Percentiles rank a stretch among this genome's conserved stretches.
These are phyloP conservation scores for Nigrograna mackinnonii DNA, from an alignment of 2,329 filamentous ascomycete species.

Conservation along the genomic window DNA sequence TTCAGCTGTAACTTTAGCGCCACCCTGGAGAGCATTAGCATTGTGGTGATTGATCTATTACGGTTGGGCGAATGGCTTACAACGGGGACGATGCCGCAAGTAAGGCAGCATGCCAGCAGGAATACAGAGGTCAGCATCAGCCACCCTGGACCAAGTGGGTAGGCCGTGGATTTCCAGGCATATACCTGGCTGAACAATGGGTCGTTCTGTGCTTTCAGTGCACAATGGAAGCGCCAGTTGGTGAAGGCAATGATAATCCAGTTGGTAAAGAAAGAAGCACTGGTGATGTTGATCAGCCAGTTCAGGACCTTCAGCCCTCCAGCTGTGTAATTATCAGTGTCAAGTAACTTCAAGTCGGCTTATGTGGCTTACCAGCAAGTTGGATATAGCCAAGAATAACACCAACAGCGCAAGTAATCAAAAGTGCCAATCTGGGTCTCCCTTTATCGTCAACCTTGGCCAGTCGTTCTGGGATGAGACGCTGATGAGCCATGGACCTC, in stretches of 20 bases:
- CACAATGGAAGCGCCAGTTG: neutral
- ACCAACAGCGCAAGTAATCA: neutral
- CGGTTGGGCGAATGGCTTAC: neutral
- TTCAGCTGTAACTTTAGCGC: neutral
- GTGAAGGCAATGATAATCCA: neutral
- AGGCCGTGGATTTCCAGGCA: neutral
- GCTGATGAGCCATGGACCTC: neutral
- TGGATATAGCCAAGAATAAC: neutral
- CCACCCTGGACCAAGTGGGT: neutral
- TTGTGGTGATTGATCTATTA: neutral
- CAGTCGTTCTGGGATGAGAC: neutral
- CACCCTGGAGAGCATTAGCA: neutral
- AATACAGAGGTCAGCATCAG: neutral
- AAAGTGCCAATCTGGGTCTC: neutral
- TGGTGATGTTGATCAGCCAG: neutral
- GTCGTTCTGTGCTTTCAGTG: neutral
- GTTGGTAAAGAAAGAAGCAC: neutral
- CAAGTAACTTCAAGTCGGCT: neutral
- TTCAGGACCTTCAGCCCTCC: neutral
- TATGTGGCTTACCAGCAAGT: neutral
- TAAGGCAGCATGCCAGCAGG: neutral
- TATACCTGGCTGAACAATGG: neutral
- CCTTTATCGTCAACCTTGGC: neutral
- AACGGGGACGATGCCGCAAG: neutral
- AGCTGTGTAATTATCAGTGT: neutral